Evolutionary conservation across 2,329 filamentous ascomycete genomes (phyloP).

Genomic region (Fusarium robinianum): DNA sequence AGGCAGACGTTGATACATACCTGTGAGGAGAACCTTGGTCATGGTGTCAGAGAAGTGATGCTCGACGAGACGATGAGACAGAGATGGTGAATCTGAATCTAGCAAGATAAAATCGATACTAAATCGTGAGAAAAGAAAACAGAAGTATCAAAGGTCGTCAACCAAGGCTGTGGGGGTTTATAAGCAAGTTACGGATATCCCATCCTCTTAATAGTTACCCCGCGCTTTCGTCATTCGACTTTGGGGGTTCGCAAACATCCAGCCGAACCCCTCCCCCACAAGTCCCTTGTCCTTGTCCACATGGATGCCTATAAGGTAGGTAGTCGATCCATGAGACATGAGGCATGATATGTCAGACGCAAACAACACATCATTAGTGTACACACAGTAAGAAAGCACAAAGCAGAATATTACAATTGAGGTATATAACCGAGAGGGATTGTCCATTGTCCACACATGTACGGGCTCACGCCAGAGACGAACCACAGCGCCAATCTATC

Average conservation of each 20-base stretch:
- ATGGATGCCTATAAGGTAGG: no score
- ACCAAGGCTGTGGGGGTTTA: constrained; percentile 17
- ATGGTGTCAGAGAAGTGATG: constrained; percentile 20
- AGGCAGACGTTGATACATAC: constrained; percentile 15
- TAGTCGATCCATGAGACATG: no score
- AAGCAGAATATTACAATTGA: constrained; percentile 38
- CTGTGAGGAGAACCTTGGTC: constrained; percentile 41
- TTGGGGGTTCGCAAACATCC: constrained; percentile 28
- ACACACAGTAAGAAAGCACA: constrained; percentile 8
- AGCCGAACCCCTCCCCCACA: constrained; percentile 21
- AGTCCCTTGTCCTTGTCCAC: not conserved
- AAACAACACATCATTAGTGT: not conserved
- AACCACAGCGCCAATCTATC: constrained; percentile 12
- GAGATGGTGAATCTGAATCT: no score
- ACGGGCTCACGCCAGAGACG: constrained; percentile 25
- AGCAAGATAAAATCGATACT: not conserved
- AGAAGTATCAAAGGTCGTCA: not conserved
- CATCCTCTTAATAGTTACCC: constrained; percentile 6
- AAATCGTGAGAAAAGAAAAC: not conserved
- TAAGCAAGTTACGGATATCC: constrained; percentile 2
- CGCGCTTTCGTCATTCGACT: constrained; percentile 34
- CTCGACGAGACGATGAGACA: no score
- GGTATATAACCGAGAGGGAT: constrained; percentile 31
- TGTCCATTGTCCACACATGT: constrained; percentile 28
- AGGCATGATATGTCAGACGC: no score